Evolutionary conservation across 768 basidiomycete genomes (phyloP), one percentile per base, ranked within the genome.

Genomic region (Favolaschia claudopus): DNA sequence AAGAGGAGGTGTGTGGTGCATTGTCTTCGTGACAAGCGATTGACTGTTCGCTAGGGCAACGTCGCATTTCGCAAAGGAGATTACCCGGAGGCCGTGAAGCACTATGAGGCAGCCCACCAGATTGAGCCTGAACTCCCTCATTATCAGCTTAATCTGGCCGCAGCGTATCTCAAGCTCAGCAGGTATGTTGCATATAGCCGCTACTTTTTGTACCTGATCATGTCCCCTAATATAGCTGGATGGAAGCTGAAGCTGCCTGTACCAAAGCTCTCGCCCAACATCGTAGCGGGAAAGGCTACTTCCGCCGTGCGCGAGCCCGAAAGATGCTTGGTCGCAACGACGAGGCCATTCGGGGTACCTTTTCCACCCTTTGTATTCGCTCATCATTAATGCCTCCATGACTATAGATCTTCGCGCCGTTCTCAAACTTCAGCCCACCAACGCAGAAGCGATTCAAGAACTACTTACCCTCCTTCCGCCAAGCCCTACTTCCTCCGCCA

Each of bases 91-190:
- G 90, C 90, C 0, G 81, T 89, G 50, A 67, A 76, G 50, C 79
- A 81, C 53, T 92, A 92, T 70, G 78, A 84, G 66, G 71, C 74
- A 5, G 90, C 90, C 1, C 78, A 86, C 67, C 65, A 77, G 7
- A 87, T 88, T 38, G 89, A 91, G 65, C 83, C 89, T 3, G 90
- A 91, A 69, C 70, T 91, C 60, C 88, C 90, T 1, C 85, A 89
- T 65, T 92, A 92, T 64, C 86, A 89, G 66, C 82, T 91, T 32
- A 92, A 92, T 66, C 79, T 91, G 24, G 90, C 90, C 4, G 89
- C 89, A 1, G 89, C 90, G 0, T 80, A 91, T 69, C 70, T 92
- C 32, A 92, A 92, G 67, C 72, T 91, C 43, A 76, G 78, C 72
- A 84, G 88, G 90, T 92, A 71, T 57, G 87, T 75, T 38, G n/a